phyloP scores from a whole-genome alignment of 331 rosid genomes.

The Arachis monticola region DNA sequence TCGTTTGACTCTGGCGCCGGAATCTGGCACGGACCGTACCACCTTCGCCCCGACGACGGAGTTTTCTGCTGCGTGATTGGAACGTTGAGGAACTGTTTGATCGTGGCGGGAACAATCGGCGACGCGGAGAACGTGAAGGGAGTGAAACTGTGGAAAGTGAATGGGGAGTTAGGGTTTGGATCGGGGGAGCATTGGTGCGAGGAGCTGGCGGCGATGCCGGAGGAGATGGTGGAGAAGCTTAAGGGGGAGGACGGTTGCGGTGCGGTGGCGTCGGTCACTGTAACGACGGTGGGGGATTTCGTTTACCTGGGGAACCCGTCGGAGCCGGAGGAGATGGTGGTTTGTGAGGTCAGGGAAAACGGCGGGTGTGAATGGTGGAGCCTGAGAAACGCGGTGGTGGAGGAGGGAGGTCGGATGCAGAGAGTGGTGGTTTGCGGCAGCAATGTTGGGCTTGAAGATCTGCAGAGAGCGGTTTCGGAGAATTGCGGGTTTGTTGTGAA shows the following conservation, averaged over 20 bases:
- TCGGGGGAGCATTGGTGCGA: not conserved
- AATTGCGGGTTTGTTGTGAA: constrained; percentile 9
- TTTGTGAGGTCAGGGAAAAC: constrained; percentile 49
- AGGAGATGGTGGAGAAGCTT: constrained; percentile 50
- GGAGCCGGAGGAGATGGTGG: constrained; percentile 53
- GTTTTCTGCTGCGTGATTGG: constrained; percentile 43
- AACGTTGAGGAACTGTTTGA: constrained; percentile 29
- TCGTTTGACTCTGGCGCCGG: constrained; percentile 48
- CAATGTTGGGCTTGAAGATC: constrained; percentile 46
- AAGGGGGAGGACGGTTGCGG: constrained; percentile 43
- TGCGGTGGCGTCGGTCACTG: constrained; percentile 40
- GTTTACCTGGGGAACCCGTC: constrained; percentile 48
- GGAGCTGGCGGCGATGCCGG: constrained; percentile 59
- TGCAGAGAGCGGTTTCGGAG: constrained; percentile 42
- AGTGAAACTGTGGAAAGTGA: constrained; percentile 65
- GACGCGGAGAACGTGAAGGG: constrained; percentile 47
- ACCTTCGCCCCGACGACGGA: constrained; percentile 34
- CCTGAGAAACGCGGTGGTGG: constrained; percentile 43
- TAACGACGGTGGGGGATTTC: constrained; percentile 44
- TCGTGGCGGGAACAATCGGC: constrained; percentile 56
- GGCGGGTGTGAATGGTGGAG: constrained; percentile 55
- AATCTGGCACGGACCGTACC: constrained; percentile 68
- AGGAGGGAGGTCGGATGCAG: constrained; percentile 40
- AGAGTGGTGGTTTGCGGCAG: constrained; percentile 56
- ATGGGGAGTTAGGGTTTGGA: constrained; percentile 33